phyloP scores from a whole-genome alignment of 768 basidiomycete species.

The Collybiopsis confluens region DNA sequence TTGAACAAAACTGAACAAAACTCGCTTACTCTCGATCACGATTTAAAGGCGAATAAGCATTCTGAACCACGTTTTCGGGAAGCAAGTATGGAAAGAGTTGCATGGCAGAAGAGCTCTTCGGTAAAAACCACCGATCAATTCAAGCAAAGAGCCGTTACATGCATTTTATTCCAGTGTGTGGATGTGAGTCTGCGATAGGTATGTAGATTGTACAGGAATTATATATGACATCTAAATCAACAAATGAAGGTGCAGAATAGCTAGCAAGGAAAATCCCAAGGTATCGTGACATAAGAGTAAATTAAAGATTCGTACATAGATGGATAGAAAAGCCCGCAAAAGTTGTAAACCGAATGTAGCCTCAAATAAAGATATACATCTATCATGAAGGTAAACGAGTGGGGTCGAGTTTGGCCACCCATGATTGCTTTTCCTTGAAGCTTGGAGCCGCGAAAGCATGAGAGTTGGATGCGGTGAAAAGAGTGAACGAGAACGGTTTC shows the following conservation, averaged over 20 bases:
- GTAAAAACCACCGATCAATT: too few species aligned
- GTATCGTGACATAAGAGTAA: background rate
- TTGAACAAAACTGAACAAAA: too few species aligned
- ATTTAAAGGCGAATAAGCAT: too few species aligned
- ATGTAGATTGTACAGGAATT: background rate
- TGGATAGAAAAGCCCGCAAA: background rate
- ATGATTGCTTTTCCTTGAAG: constrained; percentile 77
- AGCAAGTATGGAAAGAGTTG: too few species aligned
- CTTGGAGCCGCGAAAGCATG: constrained; percentile 83
- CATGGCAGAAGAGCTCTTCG: too few species aligned
- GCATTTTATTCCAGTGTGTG: too few species aligned
- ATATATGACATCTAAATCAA: background rate
- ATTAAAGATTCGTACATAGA: background rate
- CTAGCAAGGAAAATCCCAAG: background rate
- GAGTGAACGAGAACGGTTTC: constrained; percentile 84
- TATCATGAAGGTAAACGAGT: constrained; percentile 52
- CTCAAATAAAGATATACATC: background rate
- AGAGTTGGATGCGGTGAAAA: constrained; percentile 90
- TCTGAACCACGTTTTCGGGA: too few species aligned
- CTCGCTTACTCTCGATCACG: too few species aligned
- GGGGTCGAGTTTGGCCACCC: constrained; percentile 83
- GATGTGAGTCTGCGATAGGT: too few species aligned
- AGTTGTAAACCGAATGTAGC: background rate
- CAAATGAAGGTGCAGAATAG: background rate
- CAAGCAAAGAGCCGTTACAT: too few species aligned